Conservation (phyloP, 352 stramenopile genomes). For the Phytophthora capsici region DNA sequence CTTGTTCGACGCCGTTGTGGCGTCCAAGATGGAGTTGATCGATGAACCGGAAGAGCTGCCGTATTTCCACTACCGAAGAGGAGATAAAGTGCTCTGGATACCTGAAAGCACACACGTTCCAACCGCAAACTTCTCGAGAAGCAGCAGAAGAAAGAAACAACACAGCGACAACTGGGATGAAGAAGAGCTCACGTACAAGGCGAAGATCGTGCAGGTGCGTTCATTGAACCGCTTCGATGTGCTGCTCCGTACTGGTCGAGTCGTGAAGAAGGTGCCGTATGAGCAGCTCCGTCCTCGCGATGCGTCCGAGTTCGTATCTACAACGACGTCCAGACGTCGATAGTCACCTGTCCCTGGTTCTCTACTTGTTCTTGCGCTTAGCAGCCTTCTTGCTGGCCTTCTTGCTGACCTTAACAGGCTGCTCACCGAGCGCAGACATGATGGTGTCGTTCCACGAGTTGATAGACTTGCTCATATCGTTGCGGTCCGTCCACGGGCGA, state of each 20-base stretch:
- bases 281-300: constrained; percentile 47
- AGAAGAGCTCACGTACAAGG: constrained; percentile 51
- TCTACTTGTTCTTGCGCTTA: constrained; percentile 79
- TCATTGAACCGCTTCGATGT: constrained; percentile 56
- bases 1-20: constrained; percentile 50
- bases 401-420: constrained; percentile 57
- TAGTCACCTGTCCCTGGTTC: not conserved
- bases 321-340: constrained; percentile 12
- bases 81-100: constrained; percentile 50
- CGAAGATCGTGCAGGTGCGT: constrained; percentile 44
- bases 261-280: constrained; percentile 50
- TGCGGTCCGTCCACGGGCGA: constrained; percentile 74
- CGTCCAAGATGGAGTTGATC: constrained; percentile 52
- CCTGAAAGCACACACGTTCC: constrained; percentile 9
- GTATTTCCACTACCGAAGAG: constrained; percentile 34
- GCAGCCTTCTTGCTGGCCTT: constrained; percentile 72
- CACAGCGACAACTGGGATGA: constrained; percentile 7
- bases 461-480: constrained; percentile 69
- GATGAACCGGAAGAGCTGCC: constrained; percentile 24
- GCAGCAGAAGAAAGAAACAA: constrained; percentile 2
- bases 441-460: constrained; percentile 86
- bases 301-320: constrained; percentile 28
- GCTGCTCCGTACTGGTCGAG: constrained; percentile 50
- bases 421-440: constrained; percentile 68
- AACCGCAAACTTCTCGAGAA: not conserved